A percentile compares a stretch with the other conserved stretches of the same genome.
Conservation (phyloP, 1,139 yeast genomes). For the Taphrina communis region DNA sequence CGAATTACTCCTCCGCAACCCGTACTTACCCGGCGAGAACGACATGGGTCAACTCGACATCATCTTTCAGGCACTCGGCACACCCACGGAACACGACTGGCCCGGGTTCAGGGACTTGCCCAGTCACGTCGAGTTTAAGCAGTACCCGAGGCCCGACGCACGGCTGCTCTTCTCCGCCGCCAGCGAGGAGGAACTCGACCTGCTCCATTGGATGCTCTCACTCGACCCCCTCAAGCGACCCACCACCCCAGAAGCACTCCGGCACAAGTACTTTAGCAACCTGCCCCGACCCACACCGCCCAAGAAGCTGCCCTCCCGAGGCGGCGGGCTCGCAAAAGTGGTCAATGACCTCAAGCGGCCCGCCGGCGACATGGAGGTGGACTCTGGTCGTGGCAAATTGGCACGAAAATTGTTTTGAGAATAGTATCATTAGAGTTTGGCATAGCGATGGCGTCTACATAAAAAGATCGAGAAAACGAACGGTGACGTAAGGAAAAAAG, state of each 20-base stretch:
- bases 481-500: not conserved
- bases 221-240: constrained; percentile 42
- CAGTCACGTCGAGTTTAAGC: constrained; percentile 54
- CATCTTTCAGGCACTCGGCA: constrained; percentile 91
- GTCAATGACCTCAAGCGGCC: constrained; percentile 35
- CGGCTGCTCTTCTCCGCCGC: constrained; percentile 44
- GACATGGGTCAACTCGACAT: constrained; percentile 88
- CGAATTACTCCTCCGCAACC: constrained; percentile 90
- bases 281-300: constrained; percentile 41
- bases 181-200: constrained; percentile 26
- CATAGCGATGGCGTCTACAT: constrained; percentile 6
- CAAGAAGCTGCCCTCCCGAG: constrained; percentile 30
- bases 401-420: constrained; percentile 31
- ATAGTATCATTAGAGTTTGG: not conserved
- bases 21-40: constrained; percentile 90
- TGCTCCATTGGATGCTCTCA: constrained; percentile 35
- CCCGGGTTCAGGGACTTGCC: constrained; percentile 85
- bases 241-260: constrained; percentile 37
- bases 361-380: constrained; percentile 35
- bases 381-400: constrained; percentile 14
- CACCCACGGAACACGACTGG: constrained; percentile 93
- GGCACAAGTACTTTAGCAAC: constrained; percentile 38
- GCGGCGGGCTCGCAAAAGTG: constrained; percentile 36
- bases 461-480: not conserved
- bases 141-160: constrained; percentile 43